Evolutionary conservation across 1,284 basidiomycete genomes (phyloP), one percentile per base, ranked within the genome.

Genomic region (Kwoniella shivajii): DNA sequence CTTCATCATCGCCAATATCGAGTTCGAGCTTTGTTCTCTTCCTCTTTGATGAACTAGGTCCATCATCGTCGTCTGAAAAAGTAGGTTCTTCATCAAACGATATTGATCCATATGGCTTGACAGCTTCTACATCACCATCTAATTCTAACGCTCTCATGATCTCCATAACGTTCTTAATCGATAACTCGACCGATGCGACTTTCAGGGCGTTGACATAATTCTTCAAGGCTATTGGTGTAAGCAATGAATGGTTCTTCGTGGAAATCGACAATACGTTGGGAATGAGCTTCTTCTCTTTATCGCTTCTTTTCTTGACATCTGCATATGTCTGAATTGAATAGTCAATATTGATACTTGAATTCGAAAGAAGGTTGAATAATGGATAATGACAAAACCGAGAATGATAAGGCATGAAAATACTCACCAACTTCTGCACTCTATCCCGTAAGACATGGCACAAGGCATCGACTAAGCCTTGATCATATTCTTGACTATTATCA

Each of bases 91-190:
- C 49, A 0, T 58, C 57, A 11, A 33, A 59, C 48, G 13, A 68
- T 51, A 9, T 61, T 29, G 7, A 76, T 64, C n/a, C 66, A 6
- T 72, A 43, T 0, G 77, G 76, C 59, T 76, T 78, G 64, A 78
- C 59, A 6, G 67, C 65, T 58, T 78, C 77, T 10, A 78, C 68
- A 34, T 68, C 43, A 0, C 75, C 76, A 42, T 78, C 75, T 31
- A 77, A 67, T 53, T 73, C 73, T 18, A 78, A 60, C 4, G 75
- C 74, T 22, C 75, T 69, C 65, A 75, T 74, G 42, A 72, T 68
- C 52, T 78, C 75, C 71, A 78, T 78, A 24, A 78, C 66, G 48
- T 78, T 72, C 56, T 76, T 73, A 42, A 75, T 66, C 4, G 64
- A 65, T 5, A 78, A 50, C 16, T 59, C 59, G 9, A 67, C 72